Base-by-base conservation (phyloP, 2,329 filamentous ascomycete species). In the Botrytis galanthina region DNA sequence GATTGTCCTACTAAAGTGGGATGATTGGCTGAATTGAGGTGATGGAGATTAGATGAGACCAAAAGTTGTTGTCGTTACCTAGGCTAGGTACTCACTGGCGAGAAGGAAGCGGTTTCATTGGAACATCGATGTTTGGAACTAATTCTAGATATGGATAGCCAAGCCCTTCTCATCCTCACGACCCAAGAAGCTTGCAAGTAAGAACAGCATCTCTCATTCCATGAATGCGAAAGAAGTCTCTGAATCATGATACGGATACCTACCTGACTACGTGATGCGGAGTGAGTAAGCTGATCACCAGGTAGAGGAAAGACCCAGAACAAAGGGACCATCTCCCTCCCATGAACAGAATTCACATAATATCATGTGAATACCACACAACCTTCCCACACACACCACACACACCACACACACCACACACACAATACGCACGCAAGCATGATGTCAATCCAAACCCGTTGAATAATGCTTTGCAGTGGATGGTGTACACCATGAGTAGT, bases 371-470 rank as follows among this genome's bases (percentile, higher is more conserved):
- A 60, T 57, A 8, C n/a, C 37, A 64, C 39, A 39, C 61, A n/a
- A n/a, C n/a, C n/a, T n/a, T n/a, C n/a, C n/a, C n/a, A n/a, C n/a
- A n/a, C n/a, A n/a, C n/a, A n/a, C n/a, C n/a, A 32, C 22, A 51
- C 37, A 37, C 37, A 5, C 35, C 39, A 39, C 39, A 2, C 10
- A 14, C 39, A 39, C 37, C 26, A 66, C 39, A 51, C 61, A 35
- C 26, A 62, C n/a, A 9, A 26, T 37, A 51, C 57, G 57, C 29
- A 62, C 5, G 22, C 48, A 51, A n/a, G 35, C 18, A 71, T 51
- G 57, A 71, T 71, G 42, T 16, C 63, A 67, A 67, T 67, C 4
- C 39, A 48, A 48, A 37, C 42, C 63, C 42, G 42, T 67, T 51
- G n/a, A 20, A 67, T 37, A 26, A 32, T 46, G 32, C 16, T 48